A percentile compares a stretch with the other conserved stretches of the same genome.
Conservation (phyloP, 495 filamentous ascomycete genomes). For the Aspergillus saccharolyticus region DNA sequence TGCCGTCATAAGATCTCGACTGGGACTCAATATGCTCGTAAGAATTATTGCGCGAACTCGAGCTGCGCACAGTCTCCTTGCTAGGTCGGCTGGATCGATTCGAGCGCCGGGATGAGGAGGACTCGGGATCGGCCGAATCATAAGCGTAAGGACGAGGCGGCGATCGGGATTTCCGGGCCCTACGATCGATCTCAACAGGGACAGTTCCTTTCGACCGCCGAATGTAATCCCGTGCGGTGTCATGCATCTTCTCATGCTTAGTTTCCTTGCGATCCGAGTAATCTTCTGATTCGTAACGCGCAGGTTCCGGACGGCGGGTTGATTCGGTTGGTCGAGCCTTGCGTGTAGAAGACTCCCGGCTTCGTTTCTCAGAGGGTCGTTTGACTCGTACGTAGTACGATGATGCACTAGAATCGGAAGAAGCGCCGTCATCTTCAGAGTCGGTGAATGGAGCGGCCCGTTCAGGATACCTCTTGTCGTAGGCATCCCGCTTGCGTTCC, state of each 20-base stretch:
- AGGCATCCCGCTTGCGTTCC: constrained; percentile 44
- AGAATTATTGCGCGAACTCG: constrained; percentile 31
- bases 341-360: constrained; percentile 7
- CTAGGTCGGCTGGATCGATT: constrained; percentile 29
- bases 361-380: constrained; percentile 14
- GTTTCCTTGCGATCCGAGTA: constrained; percentile 23
- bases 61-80: constrained; percentile 22
- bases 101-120: constrained; percentile 23
- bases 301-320: constrained; percentile 16
- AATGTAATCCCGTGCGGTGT: constrained; percentile 36
- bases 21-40: constrained; percentile 30
- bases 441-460: constrained; percentile 25
- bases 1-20: constrained; percentile 23
- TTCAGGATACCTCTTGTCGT: constrained; percentile 38
- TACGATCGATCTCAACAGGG: constrained; percentile 22
- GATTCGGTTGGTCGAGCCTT: constrained; percentile 16
- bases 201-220: constrained; percentile 24
- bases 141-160: constrained; percentile 29
- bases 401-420: constrained; percentile 27
- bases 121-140: constrained; percentile 36
- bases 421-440: constrained; percentile 28
- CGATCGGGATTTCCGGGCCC: constrained; percentile 27
- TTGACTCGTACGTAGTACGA: constrained; percentile 21
- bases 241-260: constrained; percentile 26
- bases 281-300: constrained; percentile 21